A percentile compares a stretch with the other conserved stretches of the same genome.
These are phyloP conservation scores for Kwoniella newhampshirensis DNA, from an alignment of 768 basidiomycete species.

Conservation along the genomic window DNA sequence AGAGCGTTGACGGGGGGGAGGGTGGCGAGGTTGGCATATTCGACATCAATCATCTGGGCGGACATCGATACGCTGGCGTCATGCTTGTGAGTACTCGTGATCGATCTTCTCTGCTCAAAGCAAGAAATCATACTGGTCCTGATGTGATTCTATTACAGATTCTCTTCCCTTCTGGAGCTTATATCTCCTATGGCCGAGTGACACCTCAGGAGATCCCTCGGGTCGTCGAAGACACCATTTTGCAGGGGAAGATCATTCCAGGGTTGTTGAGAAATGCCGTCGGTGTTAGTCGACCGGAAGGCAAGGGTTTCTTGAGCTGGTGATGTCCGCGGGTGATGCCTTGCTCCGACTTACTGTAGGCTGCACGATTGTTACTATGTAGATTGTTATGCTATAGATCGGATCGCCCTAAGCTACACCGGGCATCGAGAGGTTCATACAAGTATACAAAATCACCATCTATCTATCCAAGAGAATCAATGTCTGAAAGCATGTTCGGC, in stretches of 20 bases:
- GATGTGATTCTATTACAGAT: constrained; percentile 60
- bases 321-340: constrained; percentile 1
- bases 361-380: too few relatives aligned
- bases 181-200: constrained; percentile 92
- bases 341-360: too few relatives aligned
- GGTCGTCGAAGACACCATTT: constrained; percentile 70
- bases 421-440: too few relatives aligned
- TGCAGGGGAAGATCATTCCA: constrained; percentile 78
- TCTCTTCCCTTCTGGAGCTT: constrained; percentile 78
- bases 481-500: background rate
- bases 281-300: constrained; percentile 59
- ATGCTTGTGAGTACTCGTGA: constrained; percentile 68
- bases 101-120: background rate
- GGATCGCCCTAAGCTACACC: too few relatives aligned
- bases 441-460: background rate
- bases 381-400: too few relatives aligned
- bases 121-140: background rate
- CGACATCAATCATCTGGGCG: constrained; percentile 84
- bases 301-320: constrained; percentile 18
- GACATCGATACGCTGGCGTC: constrained; percentile 90
- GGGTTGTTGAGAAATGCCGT: constrained; percentile 81
- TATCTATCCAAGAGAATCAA: background rate
- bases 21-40: constrained; percentile 68
- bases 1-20: constrained; percentile 62
- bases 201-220: constrained; percentile 74